These are phyloP conservation scores for Sphagnum tenellum DNA, from an alignment of 225 moss, liverwort and hornwort genomes.

Conservation along the genomic window DNA sequence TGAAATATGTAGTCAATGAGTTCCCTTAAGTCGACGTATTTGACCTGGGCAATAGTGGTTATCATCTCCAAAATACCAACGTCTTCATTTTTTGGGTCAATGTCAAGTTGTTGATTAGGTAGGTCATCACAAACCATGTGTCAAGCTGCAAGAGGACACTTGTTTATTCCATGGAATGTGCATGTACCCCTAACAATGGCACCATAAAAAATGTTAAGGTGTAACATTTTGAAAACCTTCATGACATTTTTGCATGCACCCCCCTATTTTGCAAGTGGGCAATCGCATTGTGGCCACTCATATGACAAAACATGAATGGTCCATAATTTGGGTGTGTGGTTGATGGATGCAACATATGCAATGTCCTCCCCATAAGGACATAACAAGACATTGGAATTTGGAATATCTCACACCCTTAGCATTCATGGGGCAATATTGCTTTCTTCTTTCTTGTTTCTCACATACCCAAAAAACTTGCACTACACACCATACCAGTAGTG, in stretches of 20 bases:
- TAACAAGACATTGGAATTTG: background rate
- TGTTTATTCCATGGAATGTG: background rate
- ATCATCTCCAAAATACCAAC: background rate
- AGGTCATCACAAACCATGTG: background rate
- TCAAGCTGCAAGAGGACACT: background rate
- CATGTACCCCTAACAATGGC: background rate
- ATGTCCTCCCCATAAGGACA: background rate
- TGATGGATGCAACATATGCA: background rate
- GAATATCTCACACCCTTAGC: too few relatives aligned
- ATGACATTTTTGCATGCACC: background rate
- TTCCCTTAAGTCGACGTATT: background rate
- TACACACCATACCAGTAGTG: too few relatives aligned
- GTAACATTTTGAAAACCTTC: background rate
- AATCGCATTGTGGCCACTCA: background rate
- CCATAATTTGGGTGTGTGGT: background rate
- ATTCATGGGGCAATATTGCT: too few relatives aligned
- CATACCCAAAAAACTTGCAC: too few relatives aligned
- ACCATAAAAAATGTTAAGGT: background rate
- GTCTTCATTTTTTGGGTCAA: background rate
- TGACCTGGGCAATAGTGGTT: background rate
- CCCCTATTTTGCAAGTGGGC: background rate
- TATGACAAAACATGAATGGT: background rate
- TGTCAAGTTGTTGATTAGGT: background rate
- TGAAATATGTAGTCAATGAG: background rate
- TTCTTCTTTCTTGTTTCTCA: too few relatives aligned